Evolutionary conservation across 306 rosid species (phyloP).

Genomic region (Pterocarpus macrocarpus): DNA sequence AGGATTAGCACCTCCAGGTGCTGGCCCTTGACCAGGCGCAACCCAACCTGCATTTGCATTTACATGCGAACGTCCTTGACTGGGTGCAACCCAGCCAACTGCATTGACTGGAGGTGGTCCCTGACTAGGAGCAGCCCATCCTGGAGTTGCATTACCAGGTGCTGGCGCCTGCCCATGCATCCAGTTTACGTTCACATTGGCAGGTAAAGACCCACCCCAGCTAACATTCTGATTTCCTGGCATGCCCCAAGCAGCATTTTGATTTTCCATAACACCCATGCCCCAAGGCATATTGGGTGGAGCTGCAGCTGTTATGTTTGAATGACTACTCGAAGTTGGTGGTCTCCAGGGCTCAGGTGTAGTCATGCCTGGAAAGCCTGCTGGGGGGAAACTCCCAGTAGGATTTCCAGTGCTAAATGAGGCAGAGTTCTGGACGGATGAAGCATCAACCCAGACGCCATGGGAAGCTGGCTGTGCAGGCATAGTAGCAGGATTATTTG

Average conservation of each 20-base stretch:
- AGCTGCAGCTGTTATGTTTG: constrained; percentile 66
- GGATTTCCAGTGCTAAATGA: constrained; percentile 64
- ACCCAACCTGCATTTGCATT: constrained; percentile 71
- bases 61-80: constrained; percentile 63
- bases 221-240: constrained; percentile 71
- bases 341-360: constrained; percentile 82
- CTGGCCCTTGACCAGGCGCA: constrained; percentile 60
- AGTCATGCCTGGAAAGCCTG: constrained; percentile 57
- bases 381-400: constrained; percentile 55
- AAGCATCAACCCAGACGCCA: constrained; percentile 70
- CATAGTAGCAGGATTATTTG: constrained; percentile 58
- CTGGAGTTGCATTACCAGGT: constrained; percentile 73
- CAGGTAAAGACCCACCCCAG: constrained; percentile 74
- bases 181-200: constrained; percentile 72
- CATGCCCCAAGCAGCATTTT: constrained; percentile 66
- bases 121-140: constrained; percentile 76
- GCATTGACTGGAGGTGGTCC: constrained; percentile 63
- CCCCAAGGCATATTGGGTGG: constrained; percentile 70
- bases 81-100: constrained; percentile 67
- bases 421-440: constrained; percentile 62
- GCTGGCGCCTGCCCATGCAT: constrained; percentile 61
- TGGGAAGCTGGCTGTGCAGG: constrained; percentile 69
- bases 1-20: constrained; percentile 67
- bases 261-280: constrained; percentile 61
- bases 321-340: constrained; percentile 63